Base-by-base conservation (phyloP, 139 green algal species). In the Picochlorum sp. region DNA sequence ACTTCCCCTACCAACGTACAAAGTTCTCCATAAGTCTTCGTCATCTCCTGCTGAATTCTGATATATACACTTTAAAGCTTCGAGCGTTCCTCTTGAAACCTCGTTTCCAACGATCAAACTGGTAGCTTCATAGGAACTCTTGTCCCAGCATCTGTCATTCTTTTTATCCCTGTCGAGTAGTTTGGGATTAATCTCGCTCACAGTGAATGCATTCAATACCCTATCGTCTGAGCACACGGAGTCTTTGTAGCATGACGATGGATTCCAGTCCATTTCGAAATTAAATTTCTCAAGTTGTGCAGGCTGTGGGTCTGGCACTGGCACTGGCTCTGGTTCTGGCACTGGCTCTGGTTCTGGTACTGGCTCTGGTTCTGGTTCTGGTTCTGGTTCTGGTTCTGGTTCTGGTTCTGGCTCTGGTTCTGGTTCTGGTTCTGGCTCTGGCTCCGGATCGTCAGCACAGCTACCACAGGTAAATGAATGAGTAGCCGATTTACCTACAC, bases 181-280 rank as follows among this genome's bases (percentile, higher is more conserved):
- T 21, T 26, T 21, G 7, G 47, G 47, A 26, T 54, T 20, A 24
- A 54, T 20, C 16, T 54, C 47, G n/a, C 16, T 20, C n/a, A 54
- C 47, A 21, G 47, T 54, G 15, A 54, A 54, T 54, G 47, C 6
- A 54, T 54, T 54, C 47, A 54, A 26, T 26, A 54, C 11, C n/a
- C 15, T 54, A 26, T 21, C 47, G 16, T 7, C 18, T 26, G 16
- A 9, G 11, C 47, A 54, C 6, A 26, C n/a, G 11, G 47, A 54
- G n/a, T 54, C 47, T 41, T 41, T 41, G 8, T 41, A 41, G n/a
- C 47, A 54, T 5, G 47, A 54, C 5, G 16, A 26, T 21, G 47
- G 47, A 26, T 54, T 54, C 47, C 47, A 54, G n/a, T 54, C 47
- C 47, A 54, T 54, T 20, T 20, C 47, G 15, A 54, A 21, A 26